A percentile compares a stretch with the other conserved stretches of the same genome.
These are phyloP conservation scores for Talaromyces piceae DNA, from an alignment of 2,329 filamentous ascomycete genomes.

Conservation along the genomic window DNA sequence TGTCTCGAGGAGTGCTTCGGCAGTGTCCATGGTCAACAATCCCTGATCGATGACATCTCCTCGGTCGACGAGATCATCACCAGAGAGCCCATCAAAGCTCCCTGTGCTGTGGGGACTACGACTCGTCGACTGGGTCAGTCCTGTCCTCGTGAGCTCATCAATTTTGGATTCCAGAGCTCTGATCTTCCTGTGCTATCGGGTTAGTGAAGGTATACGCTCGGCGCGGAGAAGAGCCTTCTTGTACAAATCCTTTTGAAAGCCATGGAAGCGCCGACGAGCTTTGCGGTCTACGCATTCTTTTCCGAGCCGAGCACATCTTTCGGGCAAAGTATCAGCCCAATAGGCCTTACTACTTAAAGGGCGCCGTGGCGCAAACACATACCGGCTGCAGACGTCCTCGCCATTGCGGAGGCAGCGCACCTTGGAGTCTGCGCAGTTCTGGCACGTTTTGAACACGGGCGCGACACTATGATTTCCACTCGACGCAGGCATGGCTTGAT, in stretches of 20 bases:
- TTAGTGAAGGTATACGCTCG: constrained; percentile 3
- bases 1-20: neutral
- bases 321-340: neutral
- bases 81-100: neutral
- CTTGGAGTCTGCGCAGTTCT: constrained; percentile 17
- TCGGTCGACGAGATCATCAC: neutral
- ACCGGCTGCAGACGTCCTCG: constrained; percentile 15
- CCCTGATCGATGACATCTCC: constrained; percentile 1
- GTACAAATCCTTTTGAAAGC: constrained; percentile 30
- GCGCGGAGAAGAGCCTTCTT: neutral
- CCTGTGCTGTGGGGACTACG: neutral
- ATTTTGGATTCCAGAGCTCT: constrained; percentile 5
- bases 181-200: constrained; percentile 3
- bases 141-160: neutral
- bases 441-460: constrained; percentile 11
- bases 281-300: constrained; percentile 31
- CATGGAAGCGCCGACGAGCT: constrained; percentile 27
- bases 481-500: neutral
- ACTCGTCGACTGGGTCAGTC: constrained; percentile 3
- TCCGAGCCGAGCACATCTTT: constrained; percentile 28
- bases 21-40: neutral
- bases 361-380: neutral
- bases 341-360: neutral
- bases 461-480: neutral
- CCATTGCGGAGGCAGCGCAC: constrained; percentile 16